These are phyloP conservation scores for Dimargaris cristalligena DNA, from an alignment of 192 early-diverging fungal genomes.

Conservation along the genomic window DNA sequence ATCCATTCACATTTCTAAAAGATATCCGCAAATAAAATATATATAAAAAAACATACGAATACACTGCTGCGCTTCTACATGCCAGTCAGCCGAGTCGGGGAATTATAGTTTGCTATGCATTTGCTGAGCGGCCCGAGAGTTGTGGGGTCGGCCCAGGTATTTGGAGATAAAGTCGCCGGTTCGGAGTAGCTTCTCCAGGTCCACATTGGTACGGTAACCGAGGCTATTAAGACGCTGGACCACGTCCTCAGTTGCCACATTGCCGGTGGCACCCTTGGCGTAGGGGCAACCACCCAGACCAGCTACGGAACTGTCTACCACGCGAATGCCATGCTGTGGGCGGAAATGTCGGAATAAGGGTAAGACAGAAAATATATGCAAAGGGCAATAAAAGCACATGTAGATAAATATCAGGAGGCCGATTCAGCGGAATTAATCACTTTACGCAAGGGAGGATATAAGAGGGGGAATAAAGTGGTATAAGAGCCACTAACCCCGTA, in stretches of 20 bases:
- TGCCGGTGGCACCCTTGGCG: constrained; percentile 88
- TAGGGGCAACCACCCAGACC: constrained; percentile 95
- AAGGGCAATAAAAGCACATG: too few species aligned
- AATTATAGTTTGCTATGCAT: not conserved
- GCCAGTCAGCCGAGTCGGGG: not conserved
- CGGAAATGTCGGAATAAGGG: not conserved
- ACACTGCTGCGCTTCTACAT: too few species aligned
- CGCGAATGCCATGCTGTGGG: constrained; percentile 59
- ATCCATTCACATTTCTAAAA: not conserved
- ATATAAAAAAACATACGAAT: too few species aligned
- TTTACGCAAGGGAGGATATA: too few species aligned
- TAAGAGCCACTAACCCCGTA: too few species aligned
- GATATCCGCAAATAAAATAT: not conserved
- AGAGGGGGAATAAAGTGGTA: too few species aligned
- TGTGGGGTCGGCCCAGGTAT: constrained; percentile 52
- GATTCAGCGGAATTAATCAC: too few species aligned
- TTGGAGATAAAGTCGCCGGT: constrained; percentile 81
- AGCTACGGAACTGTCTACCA: constrained; percentile 83
- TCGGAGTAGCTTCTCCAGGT: constrained; percentile 50
- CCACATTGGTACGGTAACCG: constrained; percentile 64
- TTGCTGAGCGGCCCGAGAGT: too few species aligned
- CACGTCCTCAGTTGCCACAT: constrained; percentile 93
- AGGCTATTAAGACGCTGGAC: constrained; percentile 79
- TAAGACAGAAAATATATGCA: too few species aligned
- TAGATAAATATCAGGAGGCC: too few species aligned